Evolutionary conservation across 192 early-diverging fungal genomes (phyloP), one percentile per base, ranked within the genome.

Genomic region (Coemansia sp.): DNA sequence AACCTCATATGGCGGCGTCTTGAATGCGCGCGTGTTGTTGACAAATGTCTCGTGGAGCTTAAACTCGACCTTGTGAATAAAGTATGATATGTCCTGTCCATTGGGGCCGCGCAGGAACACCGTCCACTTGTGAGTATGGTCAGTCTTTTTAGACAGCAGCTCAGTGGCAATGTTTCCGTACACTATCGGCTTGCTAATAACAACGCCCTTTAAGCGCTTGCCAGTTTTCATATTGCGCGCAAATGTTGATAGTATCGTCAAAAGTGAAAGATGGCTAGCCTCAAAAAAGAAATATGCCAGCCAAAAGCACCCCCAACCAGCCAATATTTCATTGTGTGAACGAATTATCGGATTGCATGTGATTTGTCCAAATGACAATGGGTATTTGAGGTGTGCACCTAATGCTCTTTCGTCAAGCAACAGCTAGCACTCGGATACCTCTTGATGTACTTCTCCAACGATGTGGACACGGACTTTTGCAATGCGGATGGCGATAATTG

Each of bases 111-210:
- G 85, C 16, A 99, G 87, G 55, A 89, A 94, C 6, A 99, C 90
- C 0, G 91, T 95, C 97, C 97, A 99, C 69, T 90, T 89, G 86
- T 99, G 97, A 14, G 97, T 98, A 70, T 99, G 96, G 52, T 92
- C 89, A 2, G 90, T 85, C 74, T 96, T 92, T 37, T 82, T 76
- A 6, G 85, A 68, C 40, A 86, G 76, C 42, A 98, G 67, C 46
- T 90, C 91, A 1, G 85, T 85, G 10, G 96, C 94, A 11, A 86
- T 80, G 59, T 94, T 94, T 44, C 96, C 96, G 69, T 95, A 96
- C 42, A 96, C 86, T 49, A 98, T 90, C 7, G 96, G 93, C 63
- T 87, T 86, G 61, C 89, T 85, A 6, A 91, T 75, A 19, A 87
- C 84, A 23, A 90, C 77, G 37, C 91, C 91, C 82, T 92, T 76